Conservation (phyloP, 352 stramenopile genomes). For the Phytophthora nicotianae region DNA sequence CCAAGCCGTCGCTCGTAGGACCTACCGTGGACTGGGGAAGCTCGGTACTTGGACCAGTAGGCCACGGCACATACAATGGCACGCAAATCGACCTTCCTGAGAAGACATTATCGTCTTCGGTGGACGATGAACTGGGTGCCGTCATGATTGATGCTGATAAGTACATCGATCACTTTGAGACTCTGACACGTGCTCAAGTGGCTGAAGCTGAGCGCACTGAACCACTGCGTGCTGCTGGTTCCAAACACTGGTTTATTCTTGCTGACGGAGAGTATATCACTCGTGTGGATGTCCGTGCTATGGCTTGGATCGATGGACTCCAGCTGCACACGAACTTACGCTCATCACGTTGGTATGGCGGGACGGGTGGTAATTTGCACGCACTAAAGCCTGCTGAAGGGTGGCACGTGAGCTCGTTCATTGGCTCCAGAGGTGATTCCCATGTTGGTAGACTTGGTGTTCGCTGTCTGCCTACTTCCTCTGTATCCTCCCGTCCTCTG, state of each 20-base stretch:
- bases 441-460: slow-evolving; percentile 59
- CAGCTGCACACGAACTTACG: slow-evolving; percentile 68
- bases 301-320: slow-evolving; percentile 71
- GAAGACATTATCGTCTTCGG: slow-evolving; percentile 9
- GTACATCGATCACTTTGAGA: slow-evolving; percentile 57
- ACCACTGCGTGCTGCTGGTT: slow-evolving; percentile 28
- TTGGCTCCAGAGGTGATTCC: slow-evolving; percentile 50
- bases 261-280: slow-evolving; percentile 51
- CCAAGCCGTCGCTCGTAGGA: slow-evolving; percentile 36
- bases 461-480: slow-evolving; percentile 31
- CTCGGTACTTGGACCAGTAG: slow-evolving; percentile 53
- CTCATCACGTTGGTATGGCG: slow-evolving; percentile 64
- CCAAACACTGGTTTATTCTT: slow-evolving; percentile 56
- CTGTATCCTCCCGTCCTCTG: background rate
- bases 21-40: slow-evolving; percentile 52
- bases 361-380: slow-evolving; percentile 54
- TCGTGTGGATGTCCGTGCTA: slow-evolving; percentile 55
- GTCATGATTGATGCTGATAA: slow-evolving; percentile 42
- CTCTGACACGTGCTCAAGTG: slow-evolving; percentile 47
- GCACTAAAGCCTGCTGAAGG: slow-evolving; percentile 46
- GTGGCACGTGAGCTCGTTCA: slow-evolving; percentile 55
- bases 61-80: slow-evolving; percentile 46
- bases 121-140: slow-evolving; percentile 45
- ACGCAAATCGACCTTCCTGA: slow-evolving; percentile 43
- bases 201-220: slow-evolving; percentile 25